Evolutionary conservation across 495 filamentous ascomycete species (phyloP).

Genomic region (Penicillium macrosclerotiorum): DNA sequence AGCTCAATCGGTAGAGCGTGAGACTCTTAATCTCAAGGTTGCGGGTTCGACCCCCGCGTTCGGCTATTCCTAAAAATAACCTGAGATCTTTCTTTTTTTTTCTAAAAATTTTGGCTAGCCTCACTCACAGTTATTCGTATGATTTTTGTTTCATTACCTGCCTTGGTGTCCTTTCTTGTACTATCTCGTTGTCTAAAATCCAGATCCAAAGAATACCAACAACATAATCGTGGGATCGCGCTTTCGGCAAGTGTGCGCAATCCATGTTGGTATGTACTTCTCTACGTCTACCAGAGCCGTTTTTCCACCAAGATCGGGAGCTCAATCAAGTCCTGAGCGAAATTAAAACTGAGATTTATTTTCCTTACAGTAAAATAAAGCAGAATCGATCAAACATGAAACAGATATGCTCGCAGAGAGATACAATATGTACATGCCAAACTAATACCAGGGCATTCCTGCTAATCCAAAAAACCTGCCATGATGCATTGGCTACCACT

Average conservation of each 20-base stretch:
- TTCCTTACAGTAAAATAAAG: slow-evolving; percentile 14
- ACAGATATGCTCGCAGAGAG: slow-evolving; percentile 17
- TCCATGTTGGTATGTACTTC: too few relatives aligned
- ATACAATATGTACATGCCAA: slow-evolving; percentile 35
- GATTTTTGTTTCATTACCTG: background rate
- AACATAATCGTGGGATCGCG: too few relatives aligned
- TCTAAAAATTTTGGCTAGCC: background rate
- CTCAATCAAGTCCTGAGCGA: too few relatives aligned
- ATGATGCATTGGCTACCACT: slow-evolving; percentile 61
- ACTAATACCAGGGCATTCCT: slow-evolving; percentile 8
- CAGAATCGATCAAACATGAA: too few relatives aligned
- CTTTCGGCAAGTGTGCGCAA: too few relatives aligned
- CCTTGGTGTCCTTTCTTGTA: too few relatives aligned
- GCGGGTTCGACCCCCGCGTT: slow-evolving; percentile 59
- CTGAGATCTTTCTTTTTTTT: slow-evolving; percentile 14
- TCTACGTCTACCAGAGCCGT: too few relatives aligned
- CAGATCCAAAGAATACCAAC: too few relatives aligned
- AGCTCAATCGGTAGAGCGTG: slow-evolving; percentile 62
- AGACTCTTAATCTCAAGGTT: slow-evolving; percentile 62
- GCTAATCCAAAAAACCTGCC: slow-evolving; percentile 8
- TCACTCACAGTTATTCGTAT: background rate
- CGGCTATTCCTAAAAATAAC: slow-evolving; percentile 39
- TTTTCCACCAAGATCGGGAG: too few relatives aligned
- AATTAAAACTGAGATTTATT: too few relatives aligned
- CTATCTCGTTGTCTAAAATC: too few relatives aligned